Percentiles rank a stretch among this genome's conserved stretches.
Evolutionary conservation across 345 rosid genomes (phyloP).

Genomic region (Carallia brachiata): DNA sequence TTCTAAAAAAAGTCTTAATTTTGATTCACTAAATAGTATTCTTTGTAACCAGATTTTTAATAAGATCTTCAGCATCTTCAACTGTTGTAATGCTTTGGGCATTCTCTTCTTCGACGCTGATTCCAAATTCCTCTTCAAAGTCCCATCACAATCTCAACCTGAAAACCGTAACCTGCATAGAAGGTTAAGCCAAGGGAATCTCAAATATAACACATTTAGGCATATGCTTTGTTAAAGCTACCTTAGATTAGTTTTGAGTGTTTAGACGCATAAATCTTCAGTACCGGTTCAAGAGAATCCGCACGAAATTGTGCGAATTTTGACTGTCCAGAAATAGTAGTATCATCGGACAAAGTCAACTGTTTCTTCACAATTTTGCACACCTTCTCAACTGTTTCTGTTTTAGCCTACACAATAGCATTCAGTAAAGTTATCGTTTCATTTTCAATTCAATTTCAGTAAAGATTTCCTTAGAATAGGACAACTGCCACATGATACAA

Average conservation of each 20-base stretch:
- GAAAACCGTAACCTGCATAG: neutral
- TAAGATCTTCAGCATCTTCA: conserved; percentile 81
- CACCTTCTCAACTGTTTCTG: conserved; percentile 78
- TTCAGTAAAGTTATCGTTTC: neutral
- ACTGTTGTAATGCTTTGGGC: conserved; percentile 74
- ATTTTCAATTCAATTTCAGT: neutral
- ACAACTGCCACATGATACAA: too few species aligned
- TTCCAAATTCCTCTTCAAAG: conserved; percentile 74
- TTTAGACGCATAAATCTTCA: neutral
- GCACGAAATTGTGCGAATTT: conserved; percentile 75
- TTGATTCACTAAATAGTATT: conserved; percentile 9
- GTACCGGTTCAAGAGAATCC: conserved; percentile 88
- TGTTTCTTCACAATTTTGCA: conserved; percentile 79
- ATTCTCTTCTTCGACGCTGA: conserved; percentile 68
- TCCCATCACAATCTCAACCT: conserved; percentile 94
- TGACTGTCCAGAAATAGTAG: conserved; percentile 57
- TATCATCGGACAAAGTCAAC: conserved; percentile 57
- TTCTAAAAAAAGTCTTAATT: too few species aligned
- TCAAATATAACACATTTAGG: too few species aligned
- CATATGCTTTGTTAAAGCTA: too few species aligned
- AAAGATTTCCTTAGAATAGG: neutral
- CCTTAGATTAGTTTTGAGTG: too few species aligned
- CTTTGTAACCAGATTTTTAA: conserved; percentile 62
- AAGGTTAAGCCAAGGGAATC: too few species aligned
- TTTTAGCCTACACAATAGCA: conserved; percentile 54